A percentile compares a stretch with the other conserved stretches of the same genome.
phyloP scores from a whole-genome alignment of 2,329 filamentous ascomycete species.

The Teratosphaeria nubilosa region DNA sequence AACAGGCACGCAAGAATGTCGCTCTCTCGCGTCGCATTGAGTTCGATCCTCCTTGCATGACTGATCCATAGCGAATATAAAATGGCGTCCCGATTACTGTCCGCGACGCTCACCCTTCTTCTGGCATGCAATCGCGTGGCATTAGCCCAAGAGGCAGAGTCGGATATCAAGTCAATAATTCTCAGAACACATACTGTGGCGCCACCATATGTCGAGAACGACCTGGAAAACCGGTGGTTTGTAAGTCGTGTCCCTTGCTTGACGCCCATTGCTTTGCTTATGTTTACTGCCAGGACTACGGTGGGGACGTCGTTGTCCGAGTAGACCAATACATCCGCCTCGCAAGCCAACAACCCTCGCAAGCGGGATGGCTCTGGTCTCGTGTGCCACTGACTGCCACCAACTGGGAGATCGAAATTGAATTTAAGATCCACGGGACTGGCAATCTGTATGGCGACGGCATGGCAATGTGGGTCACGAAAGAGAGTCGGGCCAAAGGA shows the following conservation, averaged over 20 bases:
- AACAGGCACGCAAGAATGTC: neutral
- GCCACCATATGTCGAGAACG: slow-evolving; percentile 91
- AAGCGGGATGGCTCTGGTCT: slow-evolving; percentile 88
- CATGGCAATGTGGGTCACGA: slow-evolving; percentile 96
- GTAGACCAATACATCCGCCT: slow-evolving; percentile 78
- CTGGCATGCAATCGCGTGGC: slow-evolving; percentile 20
- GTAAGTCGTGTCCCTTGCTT: neutral
- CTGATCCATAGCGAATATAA: slow-evolving; percentile 1
- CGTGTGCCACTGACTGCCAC: slow-evolving; percentile 90
- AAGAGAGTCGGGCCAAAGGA: slow-evolving; percentile 71
- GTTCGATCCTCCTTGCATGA: neutral
- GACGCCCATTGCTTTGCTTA: neutral
- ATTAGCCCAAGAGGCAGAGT: slow-evolving; percentile 14
- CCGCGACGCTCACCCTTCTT: slow-evolving; percentile 13
- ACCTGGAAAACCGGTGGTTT: slow-evolving; percentile 98
- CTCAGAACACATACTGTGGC: slow-evolving; percentile 26
- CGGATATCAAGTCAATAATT: slow-evolving; percentile 26
- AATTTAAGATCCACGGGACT: slow-evolving; percentile 86
- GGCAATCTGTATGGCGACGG: slow-evolving; percentile 91
- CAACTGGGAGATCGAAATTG: slow-evolving; percentile 96
- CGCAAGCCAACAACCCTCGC: slow-evolving; percentile 80
- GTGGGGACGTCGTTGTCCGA: slow-evolving; percentile 80
- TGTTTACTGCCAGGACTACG: slow-evolving; percentile 55
- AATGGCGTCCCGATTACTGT: slow-evolving; percentile 11
- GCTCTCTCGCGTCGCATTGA: neutral